These are phyloP conservation scores for Populus hybrid DNA, from an alignment of 441 rosid species.

Conservation along the genomic window DNA sequence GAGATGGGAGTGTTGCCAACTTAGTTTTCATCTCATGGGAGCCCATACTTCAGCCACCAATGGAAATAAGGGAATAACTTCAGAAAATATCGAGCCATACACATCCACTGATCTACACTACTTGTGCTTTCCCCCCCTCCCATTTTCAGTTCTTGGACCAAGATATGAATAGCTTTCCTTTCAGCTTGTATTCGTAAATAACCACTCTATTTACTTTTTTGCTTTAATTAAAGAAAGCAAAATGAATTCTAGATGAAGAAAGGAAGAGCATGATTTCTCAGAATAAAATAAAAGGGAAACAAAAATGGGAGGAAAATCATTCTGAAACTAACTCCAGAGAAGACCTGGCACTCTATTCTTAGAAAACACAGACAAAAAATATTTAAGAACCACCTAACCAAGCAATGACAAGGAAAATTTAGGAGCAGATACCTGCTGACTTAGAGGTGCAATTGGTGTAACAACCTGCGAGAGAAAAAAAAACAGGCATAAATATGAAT, in stretches of 20 bases:
- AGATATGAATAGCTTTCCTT: background rate
- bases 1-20: background rate
- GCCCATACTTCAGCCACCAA: background rate
- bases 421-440: slow-evolving; percentile 75
- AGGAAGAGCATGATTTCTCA: background rate
- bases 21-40: background rate
- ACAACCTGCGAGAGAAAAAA: slow-evolving; percentile 62
- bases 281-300: background rate
- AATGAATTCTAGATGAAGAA: background rate
- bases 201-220: background rate
- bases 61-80: background rate
- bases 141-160: background rate
- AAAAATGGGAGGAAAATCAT: background rate
- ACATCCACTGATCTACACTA: no score
- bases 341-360: background rate
- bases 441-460: slow-evolving; percentile 95
- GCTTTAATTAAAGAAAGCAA: background rate
- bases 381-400: background rate
- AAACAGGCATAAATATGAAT: background rate
- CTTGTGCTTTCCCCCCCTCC: no score
- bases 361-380: background rate
- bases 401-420: background rate
- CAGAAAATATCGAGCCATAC: no score
- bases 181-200: background rate
- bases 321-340: slow-evolving; percentile 2